phyloP scores from a whole-genome alignment of 768 basidiomycete species.

The Naganishia randhawae region DNA sequence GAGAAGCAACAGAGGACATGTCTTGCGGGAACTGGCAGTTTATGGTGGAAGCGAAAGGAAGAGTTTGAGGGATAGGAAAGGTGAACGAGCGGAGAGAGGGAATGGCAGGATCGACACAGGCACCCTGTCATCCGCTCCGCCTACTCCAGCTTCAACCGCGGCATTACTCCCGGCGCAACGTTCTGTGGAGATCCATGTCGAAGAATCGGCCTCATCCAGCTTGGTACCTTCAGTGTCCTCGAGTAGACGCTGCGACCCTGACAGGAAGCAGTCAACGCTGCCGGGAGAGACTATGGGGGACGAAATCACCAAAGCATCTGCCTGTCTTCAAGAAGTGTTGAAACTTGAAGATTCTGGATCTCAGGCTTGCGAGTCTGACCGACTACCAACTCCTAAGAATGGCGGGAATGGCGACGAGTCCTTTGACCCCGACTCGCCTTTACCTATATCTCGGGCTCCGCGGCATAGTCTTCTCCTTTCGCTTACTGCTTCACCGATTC shows the following conservation, averaged over 20 bases:
- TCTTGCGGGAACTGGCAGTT: conserved; percentile 1
- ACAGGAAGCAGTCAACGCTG: background rate
- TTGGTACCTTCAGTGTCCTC: background rate
- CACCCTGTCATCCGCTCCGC: background rate
- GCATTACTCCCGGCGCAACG: background rate
- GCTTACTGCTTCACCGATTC: conserved; percentile 1
- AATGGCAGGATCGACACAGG: background rate
- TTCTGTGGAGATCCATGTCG: no score
- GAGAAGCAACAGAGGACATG: background rate
- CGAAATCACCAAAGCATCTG: background rate
- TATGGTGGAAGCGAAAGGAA: background rate
- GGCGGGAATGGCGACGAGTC: conserved; percentile 4
- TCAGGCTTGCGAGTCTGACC: background rate
- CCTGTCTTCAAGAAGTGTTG: background rate
- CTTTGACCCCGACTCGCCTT: conserved; percentile 29
- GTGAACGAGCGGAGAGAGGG: background rate
- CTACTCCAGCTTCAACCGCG: background rate
- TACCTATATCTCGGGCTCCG: conserved; percentile 22
- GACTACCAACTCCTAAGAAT: background rate
- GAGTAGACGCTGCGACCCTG: background rate
- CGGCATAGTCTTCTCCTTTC: conserved; percentile 14
- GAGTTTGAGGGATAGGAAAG: conserved; percentile 17
- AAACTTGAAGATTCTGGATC: background rate
- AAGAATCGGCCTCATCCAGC: background rate
- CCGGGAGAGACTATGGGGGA: background rate